Conservation (phyloP, 306 rosid species). For the Corylus heterophylla region DNA sequence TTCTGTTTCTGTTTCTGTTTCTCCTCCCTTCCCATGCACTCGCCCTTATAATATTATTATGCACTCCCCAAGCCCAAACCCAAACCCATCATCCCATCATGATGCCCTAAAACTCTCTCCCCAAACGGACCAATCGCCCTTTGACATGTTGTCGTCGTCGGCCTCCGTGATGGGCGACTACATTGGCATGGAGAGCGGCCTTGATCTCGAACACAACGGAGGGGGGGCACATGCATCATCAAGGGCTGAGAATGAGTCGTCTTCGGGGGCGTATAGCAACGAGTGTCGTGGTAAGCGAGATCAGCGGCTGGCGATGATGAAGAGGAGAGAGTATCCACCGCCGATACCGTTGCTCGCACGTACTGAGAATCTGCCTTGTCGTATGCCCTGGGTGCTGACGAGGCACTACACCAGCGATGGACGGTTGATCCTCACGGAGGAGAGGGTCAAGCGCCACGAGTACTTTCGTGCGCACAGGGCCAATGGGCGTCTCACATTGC, state of each 20-base stretch:
- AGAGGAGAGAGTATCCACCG: conserved; percentile 56
- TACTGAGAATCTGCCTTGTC: conserved; percentile 54
- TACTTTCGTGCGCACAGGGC: conserved; percentile 62
- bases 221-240: neutral
- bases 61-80: neutral
- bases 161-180: conserved; percentile 31
- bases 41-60: neutral
- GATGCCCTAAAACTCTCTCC: neutral
- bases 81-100: neutral
- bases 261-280: neutral
- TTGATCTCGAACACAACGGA: conserved; percentile 29
- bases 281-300: conserved; percentile 7
- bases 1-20: too few species aligned
- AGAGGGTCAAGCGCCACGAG: conserved; percentile 60
- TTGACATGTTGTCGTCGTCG: conserved; percentile 1
- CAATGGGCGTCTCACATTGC: conserved; percentile 69
- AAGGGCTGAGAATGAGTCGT: neutral
- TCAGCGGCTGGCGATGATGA: neutral
- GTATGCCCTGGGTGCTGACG: conserved; percentile 69
- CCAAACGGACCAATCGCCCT: neutral
- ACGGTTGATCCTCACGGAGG: conserved; percentile 59
- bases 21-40: neutral
- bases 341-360: conserved; percentile 59
- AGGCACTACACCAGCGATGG: conserved; percentile 66
- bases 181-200: conserved; percentile 68